Evolutionary conservation across 2,329 filamentous ascomycete genomes (phyloP).

Genomic region (Lojkania enalia): DNA sequence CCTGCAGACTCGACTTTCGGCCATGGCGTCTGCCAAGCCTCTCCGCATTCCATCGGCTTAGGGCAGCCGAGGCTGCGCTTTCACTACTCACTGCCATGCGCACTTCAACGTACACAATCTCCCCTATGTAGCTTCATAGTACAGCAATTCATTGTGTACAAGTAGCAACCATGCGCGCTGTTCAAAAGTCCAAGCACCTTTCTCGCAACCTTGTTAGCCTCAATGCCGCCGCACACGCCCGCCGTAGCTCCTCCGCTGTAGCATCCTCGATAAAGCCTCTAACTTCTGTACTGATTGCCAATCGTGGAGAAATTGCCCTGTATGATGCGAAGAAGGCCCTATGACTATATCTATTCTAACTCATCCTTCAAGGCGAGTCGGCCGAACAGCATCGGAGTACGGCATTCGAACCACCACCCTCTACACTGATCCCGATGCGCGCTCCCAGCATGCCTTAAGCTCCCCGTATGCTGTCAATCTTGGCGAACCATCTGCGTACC

Average conservation of each 20-base stretch:
- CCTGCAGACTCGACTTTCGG: no score
- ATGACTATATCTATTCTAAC: not conserved
- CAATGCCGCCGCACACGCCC: slow-evolving; percentile 24
- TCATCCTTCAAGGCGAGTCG: slow-evolving; percentile 66
- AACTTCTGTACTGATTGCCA: slow-evolving; percentile 89
- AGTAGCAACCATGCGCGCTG: slow-evolving; percentile 40
- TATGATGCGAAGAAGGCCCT: slow-evolving; percentile 32
- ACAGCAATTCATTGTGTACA: slow-evolving; percentile 4
- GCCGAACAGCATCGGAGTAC: slow-evolving; percentile 81
- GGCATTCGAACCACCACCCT: slow-evolving; percentile 93
- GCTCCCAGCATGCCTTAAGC: slow-evolving; percentile 83
- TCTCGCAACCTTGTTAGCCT: slow-evolving; percentile 39
- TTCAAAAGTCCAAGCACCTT: slow-evolving; percentile 37
- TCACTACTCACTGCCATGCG: slow-evolving; percentile 13
- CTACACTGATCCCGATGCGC: slow-evolving; percentile 89
- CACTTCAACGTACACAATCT: slow-evolving; percentile 6
- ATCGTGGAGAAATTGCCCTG: slow-evolving; percentile 94
- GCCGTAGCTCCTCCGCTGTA: slow-evolving; percentile 36
- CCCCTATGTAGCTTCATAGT: slow-evolving; percentile 5
- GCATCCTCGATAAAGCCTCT: slow-evolving; percentile 44
- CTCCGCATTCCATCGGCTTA: slow-evolving; percentile 11
- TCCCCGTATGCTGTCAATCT: slow-evolving; percentile 84
- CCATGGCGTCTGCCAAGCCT: slow-evolving; percentile 13
- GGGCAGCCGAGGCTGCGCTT: slow-evolving; percentile 13
- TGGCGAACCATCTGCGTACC: slow-evolving; percentile 80